Evolutionary conservation across 208 protist species (phyloP).

Genomic region (Polymyxa betae): DNA sequence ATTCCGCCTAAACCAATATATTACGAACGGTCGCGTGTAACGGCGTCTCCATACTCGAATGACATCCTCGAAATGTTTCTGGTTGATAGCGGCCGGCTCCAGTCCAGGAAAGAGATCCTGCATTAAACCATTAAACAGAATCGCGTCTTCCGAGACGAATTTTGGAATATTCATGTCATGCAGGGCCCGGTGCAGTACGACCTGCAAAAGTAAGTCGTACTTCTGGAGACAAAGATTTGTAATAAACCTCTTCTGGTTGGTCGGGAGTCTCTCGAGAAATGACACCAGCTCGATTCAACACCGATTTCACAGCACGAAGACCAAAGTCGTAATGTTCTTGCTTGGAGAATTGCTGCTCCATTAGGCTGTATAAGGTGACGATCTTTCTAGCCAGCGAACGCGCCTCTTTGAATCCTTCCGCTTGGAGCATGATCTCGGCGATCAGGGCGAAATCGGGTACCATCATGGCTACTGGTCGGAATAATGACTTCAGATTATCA

Average conservation of each 20-base stretch:
- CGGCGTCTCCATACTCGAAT: constrained; percentile 63
- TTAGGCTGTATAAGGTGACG: constrained; percentile 92
- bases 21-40: background rate
- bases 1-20: constrained; percentile 63
- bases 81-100: constrained; percentile 76
- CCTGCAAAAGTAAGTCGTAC: constrained; percentile 79
- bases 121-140: constrained; percentile 91
- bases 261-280: constrained; percentile 75
- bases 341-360: constrained; percentile 94
- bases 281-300: constrained; percentile 90
- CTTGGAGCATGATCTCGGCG: constrained; percentile 95
- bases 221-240: constrained; percentile 65
- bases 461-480: constrained; percentile 98
- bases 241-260: constrained; percentile 40
- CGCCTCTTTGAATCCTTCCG: constrained; percentile 92
- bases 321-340: constrained; percentile 98
- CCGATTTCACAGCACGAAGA: constrained; percentile 94
- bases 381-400: constrained; percentile 91
- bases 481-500: constrained; percentile 92
- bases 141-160: constrained; percentile 92
- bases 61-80: constrained; percentile 82
- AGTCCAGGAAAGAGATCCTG: constrained; percentile 92
- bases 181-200: constrained; percentile 91
- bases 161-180: constrained; percentile 96
- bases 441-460: constrained; percentile 94